phyloP scores from a whole-genome alignment of 1,139 yeast genomes.

The Saccharomyces hybrid region DNA sequence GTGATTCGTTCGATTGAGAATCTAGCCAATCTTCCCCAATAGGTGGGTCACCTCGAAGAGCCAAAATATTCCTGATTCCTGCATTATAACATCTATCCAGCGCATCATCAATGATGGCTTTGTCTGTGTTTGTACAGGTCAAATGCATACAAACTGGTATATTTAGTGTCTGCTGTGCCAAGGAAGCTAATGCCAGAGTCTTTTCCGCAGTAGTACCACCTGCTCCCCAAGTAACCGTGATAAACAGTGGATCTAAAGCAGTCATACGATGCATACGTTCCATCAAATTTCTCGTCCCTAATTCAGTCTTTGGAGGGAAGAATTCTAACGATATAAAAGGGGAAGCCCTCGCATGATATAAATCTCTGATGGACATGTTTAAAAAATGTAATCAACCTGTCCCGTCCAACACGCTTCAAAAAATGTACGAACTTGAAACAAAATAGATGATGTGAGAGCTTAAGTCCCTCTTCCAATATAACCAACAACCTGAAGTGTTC shows the following conservation, averaged over 20 bases:
- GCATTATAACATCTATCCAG: conserved; percentile 58
- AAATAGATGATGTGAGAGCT: neutral
- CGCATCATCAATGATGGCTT: conserved; percentile 68
- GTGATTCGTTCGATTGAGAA: conserved; percentile 30
- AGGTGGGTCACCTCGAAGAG: conserved; percentile 96
- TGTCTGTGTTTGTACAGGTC: conserved; percentile 91
- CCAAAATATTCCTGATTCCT: conserved; percentile 82
- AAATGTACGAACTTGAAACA: neutral
- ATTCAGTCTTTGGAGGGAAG: conserved; percentile 92
- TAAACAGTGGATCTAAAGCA: conserved; percentile 76
- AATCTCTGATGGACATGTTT: conserved; percentile 44
- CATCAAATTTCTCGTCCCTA: conserved; percentile 73
- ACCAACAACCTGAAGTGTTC: neutral
- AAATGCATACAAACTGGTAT: conserved; percentile 86
- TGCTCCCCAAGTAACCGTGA: conserved; percentile 98
- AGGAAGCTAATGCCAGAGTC: conserved; percentile 72
- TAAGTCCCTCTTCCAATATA: neutral
- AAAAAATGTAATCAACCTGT: neutral
- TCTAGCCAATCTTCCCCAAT: conserved; percentile 43
- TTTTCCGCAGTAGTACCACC: conserved; percentile 91
- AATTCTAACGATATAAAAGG: conserved; percentile 84
- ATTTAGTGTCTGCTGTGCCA: conserved; percentile 68
- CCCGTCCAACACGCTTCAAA: neutral
- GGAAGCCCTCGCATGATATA: conserved; percentile 41
- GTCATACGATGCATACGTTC: conserved; percentile 82